Conservation (phyloP, 2,329 filamentous ascomycete species). For the Talaromyces funiculosus region DNA sequence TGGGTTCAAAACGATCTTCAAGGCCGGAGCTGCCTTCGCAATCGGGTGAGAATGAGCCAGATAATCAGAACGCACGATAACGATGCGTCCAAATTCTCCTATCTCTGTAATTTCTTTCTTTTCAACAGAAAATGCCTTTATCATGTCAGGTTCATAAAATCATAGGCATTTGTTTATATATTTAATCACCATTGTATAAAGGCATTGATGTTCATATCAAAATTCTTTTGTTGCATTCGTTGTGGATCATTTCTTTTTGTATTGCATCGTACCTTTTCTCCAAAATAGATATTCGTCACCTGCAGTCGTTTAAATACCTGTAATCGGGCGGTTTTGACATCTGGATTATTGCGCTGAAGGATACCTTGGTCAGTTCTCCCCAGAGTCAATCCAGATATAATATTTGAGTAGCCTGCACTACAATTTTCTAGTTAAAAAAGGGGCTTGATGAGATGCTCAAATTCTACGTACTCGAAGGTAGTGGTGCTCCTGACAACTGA, state of each 20-base stretch:
- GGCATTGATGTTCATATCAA: background rate
- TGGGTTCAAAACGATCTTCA: constrained; percentile 14
- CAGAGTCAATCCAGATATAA: no score
- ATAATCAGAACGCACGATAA: background rate
- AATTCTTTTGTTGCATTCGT: background rate
- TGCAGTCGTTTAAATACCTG: background rate
- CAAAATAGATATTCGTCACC: background rate
- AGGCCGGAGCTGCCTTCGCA: background rate
- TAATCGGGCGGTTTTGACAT: background rate
- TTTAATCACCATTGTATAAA: constrained; percentile 10
- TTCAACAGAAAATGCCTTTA: background rate
- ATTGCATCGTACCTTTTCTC: background rate
- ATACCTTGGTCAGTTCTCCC: background rate
- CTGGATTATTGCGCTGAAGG: no score
- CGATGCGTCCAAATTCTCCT: background rate
- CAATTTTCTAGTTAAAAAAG: background rate
- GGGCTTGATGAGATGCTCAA: background rate
- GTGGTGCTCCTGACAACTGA: background rate
- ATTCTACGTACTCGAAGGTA: background rate
- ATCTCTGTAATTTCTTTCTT: background rate
- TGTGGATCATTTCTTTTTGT: background rate
- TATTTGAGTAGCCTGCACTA: background rate
- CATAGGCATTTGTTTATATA: constrained; percentile 4
- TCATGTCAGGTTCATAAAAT: background rate
- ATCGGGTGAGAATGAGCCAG: background rate